Conservation (phyloP, 805 yeast species). For the Candida ovalis region DNA sequence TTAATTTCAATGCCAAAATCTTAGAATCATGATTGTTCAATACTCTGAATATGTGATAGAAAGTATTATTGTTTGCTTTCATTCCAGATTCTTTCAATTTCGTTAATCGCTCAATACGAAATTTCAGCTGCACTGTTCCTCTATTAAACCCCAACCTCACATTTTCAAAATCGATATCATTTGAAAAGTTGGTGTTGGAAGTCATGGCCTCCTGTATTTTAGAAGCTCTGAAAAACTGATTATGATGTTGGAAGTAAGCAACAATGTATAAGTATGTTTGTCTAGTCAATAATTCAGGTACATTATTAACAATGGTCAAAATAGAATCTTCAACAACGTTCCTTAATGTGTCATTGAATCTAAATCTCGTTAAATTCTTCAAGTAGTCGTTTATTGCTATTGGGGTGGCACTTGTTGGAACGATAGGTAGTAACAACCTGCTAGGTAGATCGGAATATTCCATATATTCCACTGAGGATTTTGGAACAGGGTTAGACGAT, state of each 20-base stretch:
- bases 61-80: constrained; percentile 24
- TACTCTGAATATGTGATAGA: constrained; percentile 25
- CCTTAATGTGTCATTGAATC: constrained; percentile 13
- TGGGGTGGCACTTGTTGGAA: constrained; percentile 9
- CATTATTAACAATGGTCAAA: not conserved
- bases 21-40: constrained; percentile 16
- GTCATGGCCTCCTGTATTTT: constrained; percentile 21
- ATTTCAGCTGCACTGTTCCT: constrained; percentile 11
- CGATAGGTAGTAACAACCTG: constrained; percentile 13
- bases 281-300: constrained; percentile 17
- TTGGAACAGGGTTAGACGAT: constrained; percentile 19
- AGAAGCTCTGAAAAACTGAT: constrained; percentile 14
- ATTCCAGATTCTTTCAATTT: constrained; percentile 8
- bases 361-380: constrained; percentile 13
- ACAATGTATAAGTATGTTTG: constrained; percentile 15
- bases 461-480: constrained; percentile 15
- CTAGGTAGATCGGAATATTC: constrained; percentile 21
- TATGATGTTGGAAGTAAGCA: constrained; percentile 17
- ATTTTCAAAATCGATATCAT: constrained; percentile 29
- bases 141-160: constrained; percentile 16
- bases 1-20: constrained; percentile 18
- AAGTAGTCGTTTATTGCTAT: constrained; percentile 16
- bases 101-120: constrained; percentile 19
- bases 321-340: constrained; percentile 14
- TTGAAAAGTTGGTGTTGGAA: constrained; percentile 11